Conservation (phyloP, 768 basidiomycete species). For the Pholiota conissans region DNA sequence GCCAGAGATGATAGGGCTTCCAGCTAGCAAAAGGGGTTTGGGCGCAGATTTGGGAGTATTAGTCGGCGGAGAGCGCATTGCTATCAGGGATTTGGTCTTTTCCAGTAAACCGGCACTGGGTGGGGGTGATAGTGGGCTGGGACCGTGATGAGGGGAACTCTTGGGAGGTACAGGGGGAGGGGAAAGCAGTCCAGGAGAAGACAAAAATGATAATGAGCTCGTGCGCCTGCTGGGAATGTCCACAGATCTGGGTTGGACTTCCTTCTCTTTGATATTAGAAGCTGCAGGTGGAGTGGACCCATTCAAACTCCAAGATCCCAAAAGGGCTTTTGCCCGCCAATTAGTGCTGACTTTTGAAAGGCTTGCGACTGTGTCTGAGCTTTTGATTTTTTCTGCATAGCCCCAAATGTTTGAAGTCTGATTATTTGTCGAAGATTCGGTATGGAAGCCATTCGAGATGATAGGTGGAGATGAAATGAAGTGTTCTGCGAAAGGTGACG, state of each 20-base stretch:
- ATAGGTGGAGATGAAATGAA: conserved; percentile 4
- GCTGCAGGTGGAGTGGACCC: neutral
- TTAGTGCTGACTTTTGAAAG: conserved; percentile 76
- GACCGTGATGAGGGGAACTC: neutral
- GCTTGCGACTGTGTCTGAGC: conserved; percentile 70
- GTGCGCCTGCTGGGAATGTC: neutral
- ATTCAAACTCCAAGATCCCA: conserved; percentile 39
- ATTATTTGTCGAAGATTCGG: conserved; percentile 14
- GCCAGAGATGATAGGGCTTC: conserved; percentile 40
- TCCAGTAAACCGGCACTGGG: conserved; percentile 19
- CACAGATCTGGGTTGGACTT: neutral
- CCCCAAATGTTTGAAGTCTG: conserved; percentile 51
- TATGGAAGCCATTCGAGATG: neutral
- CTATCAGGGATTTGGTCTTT: conserved; percentile 30
- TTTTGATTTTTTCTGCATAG: conserved; percentile 73
- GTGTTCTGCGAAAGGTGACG: conserved; percentile 32
- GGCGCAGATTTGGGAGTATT: conserved; percentile 53
- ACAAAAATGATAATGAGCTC: conserved; percentile 37
- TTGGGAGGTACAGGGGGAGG: conserved; percentile 15
- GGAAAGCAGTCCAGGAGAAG: conserved; percentile 58
- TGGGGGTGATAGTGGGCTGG: conserved; percentile 15
- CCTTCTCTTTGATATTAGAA: neutral
- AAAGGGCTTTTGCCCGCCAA: conserved; percentile 65
- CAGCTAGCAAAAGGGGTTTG: conserved; percentile 64
- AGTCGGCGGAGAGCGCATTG: conserved; percentile 32